phyloP scores from a whole-genome alignment of 139 green algal genomes.

The Haematococcus sp. region DNA sequence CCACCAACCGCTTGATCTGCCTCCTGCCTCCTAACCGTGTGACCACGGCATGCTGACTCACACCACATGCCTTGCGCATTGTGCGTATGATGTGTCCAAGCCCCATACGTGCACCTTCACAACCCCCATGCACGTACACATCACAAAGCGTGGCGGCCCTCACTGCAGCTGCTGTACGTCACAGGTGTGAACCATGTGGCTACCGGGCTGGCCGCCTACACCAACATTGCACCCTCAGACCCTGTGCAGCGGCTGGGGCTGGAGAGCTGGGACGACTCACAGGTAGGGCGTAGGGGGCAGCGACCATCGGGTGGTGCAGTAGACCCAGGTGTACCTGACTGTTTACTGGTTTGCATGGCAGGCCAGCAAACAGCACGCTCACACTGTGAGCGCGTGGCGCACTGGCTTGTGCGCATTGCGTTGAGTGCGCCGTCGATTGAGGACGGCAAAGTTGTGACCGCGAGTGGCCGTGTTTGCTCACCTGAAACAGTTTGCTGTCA shows the following conservation, averaged over 20 bases:
- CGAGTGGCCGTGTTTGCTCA: no score
- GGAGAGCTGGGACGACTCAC: background rate
- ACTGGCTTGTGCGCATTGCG: no score
- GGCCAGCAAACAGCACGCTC: no score
- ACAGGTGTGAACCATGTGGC: slow-evolving; percentile 36
- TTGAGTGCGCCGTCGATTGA: no score
- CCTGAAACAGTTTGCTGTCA: background rate
- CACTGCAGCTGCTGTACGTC: slow-evolving; percentile 15
- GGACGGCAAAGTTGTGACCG: background rate
- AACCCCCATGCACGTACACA: no score
- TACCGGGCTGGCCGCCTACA: slow-evolving; percentile 31
- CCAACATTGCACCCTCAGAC: slow-evolving; percentile 35
- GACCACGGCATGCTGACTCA: no score
- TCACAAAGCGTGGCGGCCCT: background rate
- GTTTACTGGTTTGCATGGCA: no score
- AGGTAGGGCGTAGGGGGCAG: background rate
- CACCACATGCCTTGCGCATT: no score
- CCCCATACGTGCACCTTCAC: no score
- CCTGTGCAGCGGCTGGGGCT: slow-evolving; percentile 29
- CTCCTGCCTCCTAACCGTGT: no score
- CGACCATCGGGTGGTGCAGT: background rate
- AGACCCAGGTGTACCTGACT: background rate
- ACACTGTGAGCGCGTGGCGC: no score
- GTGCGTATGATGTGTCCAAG: no score
- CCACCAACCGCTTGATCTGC: background rate